Conservation (phyloP, 2,329 filamentous ascomycete species). For the Penicillium freii region DNA sequence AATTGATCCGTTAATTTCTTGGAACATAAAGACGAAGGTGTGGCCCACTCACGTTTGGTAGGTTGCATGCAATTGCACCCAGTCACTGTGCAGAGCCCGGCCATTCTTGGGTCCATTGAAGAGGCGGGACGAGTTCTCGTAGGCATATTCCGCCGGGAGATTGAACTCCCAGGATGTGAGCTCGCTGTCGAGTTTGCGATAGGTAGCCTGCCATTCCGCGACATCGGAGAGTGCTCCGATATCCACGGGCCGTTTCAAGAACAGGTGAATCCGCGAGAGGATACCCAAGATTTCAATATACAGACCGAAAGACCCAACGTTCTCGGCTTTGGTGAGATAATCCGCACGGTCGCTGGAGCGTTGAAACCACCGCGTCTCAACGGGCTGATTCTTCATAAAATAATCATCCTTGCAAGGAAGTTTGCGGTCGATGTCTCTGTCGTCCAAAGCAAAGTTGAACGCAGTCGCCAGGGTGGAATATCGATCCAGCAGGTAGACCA, state of each 20-base stretch:
- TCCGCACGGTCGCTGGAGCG: slow-evolving; percentile 57
- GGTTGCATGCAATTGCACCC: slow-evolving; percentile 88
- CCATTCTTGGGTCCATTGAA: slow-evolving; percentile 64
- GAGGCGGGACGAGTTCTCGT: slow-evolving; percentile 70
- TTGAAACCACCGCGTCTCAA: slow-evolving; percentile 79
- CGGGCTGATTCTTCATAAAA: slow-evolving; percentile 77
- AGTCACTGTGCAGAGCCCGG: slow-evolving; percentile 73
- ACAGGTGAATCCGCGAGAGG: slow-evolving; percentile 81
- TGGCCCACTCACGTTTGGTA: slow-evolving; percentile 68
- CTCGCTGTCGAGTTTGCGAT: slow-evolving; percentile 78
- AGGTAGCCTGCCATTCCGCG: slow-evolving; percentile 83
- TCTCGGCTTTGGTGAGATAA: slow-evolving; percentile 70
- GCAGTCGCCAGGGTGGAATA: slow-evolving; percentile 89
- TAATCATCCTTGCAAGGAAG: slow-evolving; percentile 84
- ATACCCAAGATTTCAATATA: slow-evolving; percentile 89
- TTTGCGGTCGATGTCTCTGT: slow-evolving; percentile 83
- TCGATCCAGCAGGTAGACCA: slow-evolving; percentile 85
- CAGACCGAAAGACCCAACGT: slow-evolving; percentile 82
- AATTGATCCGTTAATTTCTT: slow-evolving; percentile 21
- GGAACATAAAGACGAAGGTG: neutral
- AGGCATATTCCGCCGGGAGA: slow-evolving; percentile 75
- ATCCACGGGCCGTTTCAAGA: slow-evolving; percentile 84
- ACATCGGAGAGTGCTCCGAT: slow-evolving; percentile 82
- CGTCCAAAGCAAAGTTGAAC: slow-evolving; percentile 85
- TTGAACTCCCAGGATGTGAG: slow-evolving; percentile 81